Evolutionary conservation across 495 filamentous ascomycete genomes (phyloP).

Genomic region (Lophium mytilinum): DNA sequence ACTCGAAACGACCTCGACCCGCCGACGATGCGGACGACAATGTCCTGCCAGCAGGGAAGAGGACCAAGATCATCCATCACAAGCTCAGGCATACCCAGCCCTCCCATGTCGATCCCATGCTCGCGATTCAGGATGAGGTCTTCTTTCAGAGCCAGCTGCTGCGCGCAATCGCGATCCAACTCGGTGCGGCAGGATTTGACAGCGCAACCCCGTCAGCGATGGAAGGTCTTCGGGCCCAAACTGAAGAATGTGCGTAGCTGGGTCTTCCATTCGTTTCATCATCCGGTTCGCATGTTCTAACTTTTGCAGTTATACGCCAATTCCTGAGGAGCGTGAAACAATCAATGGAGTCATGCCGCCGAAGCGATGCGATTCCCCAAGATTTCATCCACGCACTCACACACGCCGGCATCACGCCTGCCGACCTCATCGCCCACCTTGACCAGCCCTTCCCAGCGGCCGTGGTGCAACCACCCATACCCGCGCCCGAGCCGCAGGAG

Average conservation of each 20-base stretch:
- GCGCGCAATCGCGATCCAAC: slow-evolving; percentile 46
- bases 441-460: slow-evolving; percentile 32
- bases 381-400: slow-evolving; percentile 62
- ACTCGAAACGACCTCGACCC: slow-evolving; percentile 11
- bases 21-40: not conserved
- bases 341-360: slow-evolving; percentile 55
- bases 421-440: slow-evolving; percentile 35
- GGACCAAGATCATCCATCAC: slow-evolving; percentile 42
- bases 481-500: slow-evolving; percentile 42
- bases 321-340: slow-evolving; percentile 49
- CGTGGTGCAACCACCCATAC: slow-evolving; percentile 35
- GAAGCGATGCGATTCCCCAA: slow-evolving; percentile 52
- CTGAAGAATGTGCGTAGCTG: slow-evolving; percentile 51
- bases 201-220: slow-evolving; percentile 49
- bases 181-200: slow-evolving; percentile 51
- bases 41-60: slow-evolving; percentile 26
- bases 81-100: slow-evolving; percentile 29
- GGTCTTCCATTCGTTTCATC: not conserved
- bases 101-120: slow-evolving; percentile 32
- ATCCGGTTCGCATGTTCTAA: not conserved
- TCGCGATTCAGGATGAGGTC: slow-evolving; percentile 19
- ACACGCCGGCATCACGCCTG: slow-evolving; percentile 30
- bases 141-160: slow-evolving; percentile 42
- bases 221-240: slow-evolving; percentile 46
- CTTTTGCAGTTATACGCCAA: slow-evolving; percentile 46